Percentiles rank a stretch among this genome's conserved stretches.
These are phyloP conservation scores for Pseudogymnoascus sp. DNA, from an alignment of 2,329 filamentous ascomycete species.

Conservation along the genomic window DNA sequence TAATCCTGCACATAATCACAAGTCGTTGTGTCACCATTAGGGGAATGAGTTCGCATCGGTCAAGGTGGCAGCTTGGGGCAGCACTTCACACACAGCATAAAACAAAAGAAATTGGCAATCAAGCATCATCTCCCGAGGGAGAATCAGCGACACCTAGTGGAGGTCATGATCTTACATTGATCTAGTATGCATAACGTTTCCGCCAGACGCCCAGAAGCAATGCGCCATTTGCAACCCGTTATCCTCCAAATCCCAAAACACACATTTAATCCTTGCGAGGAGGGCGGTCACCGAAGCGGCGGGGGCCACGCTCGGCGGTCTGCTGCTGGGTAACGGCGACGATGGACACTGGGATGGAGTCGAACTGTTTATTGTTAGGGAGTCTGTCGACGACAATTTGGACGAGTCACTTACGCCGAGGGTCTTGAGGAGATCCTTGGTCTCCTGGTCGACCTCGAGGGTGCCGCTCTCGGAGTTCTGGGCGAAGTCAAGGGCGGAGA, in stretches of 20 bases:
- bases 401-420: constrained; percentile 71
- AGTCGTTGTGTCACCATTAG: not conserved
- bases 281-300: constrained; percentile 65
- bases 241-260: constrained; percentile 28
- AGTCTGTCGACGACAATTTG: constrained; percentile 26
- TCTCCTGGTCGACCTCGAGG: constrained; percentile 93
- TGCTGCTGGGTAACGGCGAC: constrained; percentile 85
- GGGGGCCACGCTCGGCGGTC: constrained; percentile 67
- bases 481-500: constrained; percentile 96
- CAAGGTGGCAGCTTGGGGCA: not conserved
- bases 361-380: constrained; percentile 59
- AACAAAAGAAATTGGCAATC: constrained; percentile 65
- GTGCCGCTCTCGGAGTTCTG: constrained; percentile 89
- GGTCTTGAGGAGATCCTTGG: constrained; percentile 98
- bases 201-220: constrained; percentile 27
- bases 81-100: constrained; percentile 10
- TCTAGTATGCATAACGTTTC: constrained; percentile 42
- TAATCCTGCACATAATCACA: not conserved
- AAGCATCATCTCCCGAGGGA: constrained; percentile 69
- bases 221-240: constrained; percentile 26
- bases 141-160: constrained; percentile 89
- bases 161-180: constrained; percentile 51
- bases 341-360: constrained; percentile 95
- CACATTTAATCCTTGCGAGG: constrained; percentile 30
- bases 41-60: not conserved